Conservation (phyloP, 257 asterid genomes). For the Paraleonurus japonicus region DNA sequence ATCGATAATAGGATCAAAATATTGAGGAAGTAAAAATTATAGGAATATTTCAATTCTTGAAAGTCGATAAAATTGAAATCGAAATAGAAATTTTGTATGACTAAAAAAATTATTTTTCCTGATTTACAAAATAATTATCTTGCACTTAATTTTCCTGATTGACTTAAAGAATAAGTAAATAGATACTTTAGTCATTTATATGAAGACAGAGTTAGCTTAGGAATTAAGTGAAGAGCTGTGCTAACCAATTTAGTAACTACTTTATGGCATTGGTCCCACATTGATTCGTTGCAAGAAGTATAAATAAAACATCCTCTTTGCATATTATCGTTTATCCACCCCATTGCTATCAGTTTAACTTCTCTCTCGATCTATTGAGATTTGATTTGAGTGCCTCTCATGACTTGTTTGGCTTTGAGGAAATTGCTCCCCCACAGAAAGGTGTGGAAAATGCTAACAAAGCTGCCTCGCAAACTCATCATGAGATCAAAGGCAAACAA, state of each 20-base stretch:
- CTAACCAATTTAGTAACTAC: conserved; percentile 2
- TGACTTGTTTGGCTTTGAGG: conserved; percentile 52
- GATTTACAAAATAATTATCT: too few species aligned
- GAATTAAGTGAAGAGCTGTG: conserved; percentile 21
- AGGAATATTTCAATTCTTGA: too few species aligned
- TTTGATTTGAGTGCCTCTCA: too few species aligned
- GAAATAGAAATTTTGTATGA: too few species aligned
- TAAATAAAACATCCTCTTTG: conserved; percentile 17
- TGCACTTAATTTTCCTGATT: background rate
- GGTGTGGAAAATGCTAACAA: conserved; percentile 51
- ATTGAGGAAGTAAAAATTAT: too few species aligned
- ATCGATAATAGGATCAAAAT: too few species aligned
- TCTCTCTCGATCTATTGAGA: background rate
- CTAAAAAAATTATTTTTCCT: too few species aligned
- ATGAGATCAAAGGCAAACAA: conserved; percentile 33
- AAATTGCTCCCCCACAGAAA: conserved; percentile 44
- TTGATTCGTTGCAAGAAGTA: conserved; percentile 14
- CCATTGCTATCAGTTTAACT: background rate
- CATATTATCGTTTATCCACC: background rate
- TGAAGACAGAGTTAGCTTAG: conserved; percentile 35
- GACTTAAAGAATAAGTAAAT: background rate
- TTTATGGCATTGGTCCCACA: conserved; percentile 14
- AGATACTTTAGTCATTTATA: conserved; percentile 3
- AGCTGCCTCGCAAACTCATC: conserved; percentile 46
- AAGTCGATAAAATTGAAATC: too few species aligned